Base-by-base conservation (phyloP, 2,329 filamentous ascomycete species). In the Diaporthe sp. region DNA sequence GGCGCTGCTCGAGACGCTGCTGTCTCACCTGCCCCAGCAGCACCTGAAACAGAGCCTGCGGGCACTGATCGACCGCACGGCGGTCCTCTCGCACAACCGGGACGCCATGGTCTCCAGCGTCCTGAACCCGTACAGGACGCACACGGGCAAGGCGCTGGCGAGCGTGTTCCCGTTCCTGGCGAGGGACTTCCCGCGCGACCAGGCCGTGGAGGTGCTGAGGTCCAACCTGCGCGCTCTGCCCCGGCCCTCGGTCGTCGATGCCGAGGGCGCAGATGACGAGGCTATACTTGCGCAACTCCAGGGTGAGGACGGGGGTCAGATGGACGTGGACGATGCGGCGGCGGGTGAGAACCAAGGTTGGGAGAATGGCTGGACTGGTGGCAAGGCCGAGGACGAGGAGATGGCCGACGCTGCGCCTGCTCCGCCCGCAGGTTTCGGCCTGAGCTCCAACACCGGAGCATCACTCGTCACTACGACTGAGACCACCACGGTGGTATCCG, bases 141-240 rank as follows among this genome's bases (percentile, higher is more conserved):
- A 90, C 79, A 88, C 92, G 80, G 89, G 92, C 55, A 86, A 90
- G 76, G 89, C 90, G 69, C 90, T 92, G 75, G 88, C 93, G 37
- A 97, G 93, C 81, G 92, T 98, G 63, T 83, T 98, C 63, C 96
- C 96, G 0, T 94, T 97, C 78, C 85, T 98, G 35, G 90, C 91
- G 10, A 89, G 92, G 71, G 88, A 90, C 68, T 94, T 92, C 78
- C 87, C 91, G 0, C 82, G 88, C 15, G 89, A 92, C 66, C 86
- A 90, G 73, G 89, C 88, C 22, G 90, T 97, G 1, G 96, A 98
- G 82, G 88, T 93, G 13, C 82, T 98, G 72, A 86, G 89, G 59
- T 89, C 87, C 77, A 91, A 90, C 76, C 84, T 94, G 30, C 85
- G 88, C 12, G 83, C 84, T 4, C 80, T 79, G 13, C 77, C 79